phyloP scores from a whole-genome alignment of 495 filamentous ascomycete species.

The Trichoderma erinaceum region DNA sequence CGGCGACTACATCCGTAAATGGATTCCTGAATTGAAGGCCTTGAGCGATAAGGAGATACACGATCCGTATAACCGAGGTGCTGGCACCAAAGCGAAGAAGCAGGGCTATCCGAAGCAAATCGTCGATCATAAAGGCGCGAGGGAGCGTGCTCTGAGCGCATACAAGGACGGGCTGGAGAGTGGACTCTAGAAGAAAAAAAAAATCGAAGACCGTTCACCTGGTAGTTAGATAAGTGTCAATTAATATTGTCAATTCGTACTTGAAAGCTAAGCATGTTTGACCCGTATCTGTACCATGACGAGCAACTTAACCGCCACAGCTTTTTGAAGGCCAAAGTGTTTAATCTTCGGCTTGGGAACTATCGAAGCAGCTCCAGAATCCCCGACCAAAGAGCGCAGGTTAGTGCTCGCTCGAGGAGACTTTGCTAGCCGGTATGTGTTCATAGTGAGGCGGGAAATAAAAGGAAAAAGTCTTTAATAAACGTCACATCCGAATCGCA shows the following conservation, averaged over 20 bases:
- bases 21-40: slow-evolving; percentile 62
- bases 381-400: slow-evolving; percentile 41
- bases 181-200: slow-evolving; percentile 18
- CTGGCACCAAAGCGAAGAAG: slow-evolving; percentile 50
- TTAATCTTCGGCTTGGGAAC: slow-evolving; percentile 50
- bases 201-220: not conserved
- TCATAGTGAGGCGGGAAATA: not conserved
- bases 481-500: slow-evolving; percentile 5
- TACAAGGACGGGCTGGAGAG: slow-evolving; percentile 64
- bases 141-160: slow-evolving; percentile 59
- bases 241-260: not conserved
- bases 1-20: slow-evolving; percentile 64
- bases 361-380: slow-evolving; percentile 50
- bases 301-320: slow-evolving; percentile 65
- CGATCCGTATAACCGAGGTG: slow-evolving; percentile 68
- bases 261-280: slow-evolving; percentile 49
- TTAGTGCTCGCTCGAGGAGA: slow-evolving; percentile 41
- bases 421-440: slow-evolving; percentile 40
- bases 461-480: not conserved
- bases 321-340: slow-evolving; percentile 72
- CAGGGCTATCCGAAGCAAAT: slow-evolving; percentile 68
- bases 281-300: slow-evolving; percentile 95
- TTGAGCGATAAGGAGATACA: slow-evolving; percentile 63
- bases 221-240: not conserved
- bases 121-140: slow-evolving; percentile 63